phyloP scores from a whole-genome alignment of 2,329 filamentous ascomycete genomes.

The Drechslerella coelobrocha region DNA sequence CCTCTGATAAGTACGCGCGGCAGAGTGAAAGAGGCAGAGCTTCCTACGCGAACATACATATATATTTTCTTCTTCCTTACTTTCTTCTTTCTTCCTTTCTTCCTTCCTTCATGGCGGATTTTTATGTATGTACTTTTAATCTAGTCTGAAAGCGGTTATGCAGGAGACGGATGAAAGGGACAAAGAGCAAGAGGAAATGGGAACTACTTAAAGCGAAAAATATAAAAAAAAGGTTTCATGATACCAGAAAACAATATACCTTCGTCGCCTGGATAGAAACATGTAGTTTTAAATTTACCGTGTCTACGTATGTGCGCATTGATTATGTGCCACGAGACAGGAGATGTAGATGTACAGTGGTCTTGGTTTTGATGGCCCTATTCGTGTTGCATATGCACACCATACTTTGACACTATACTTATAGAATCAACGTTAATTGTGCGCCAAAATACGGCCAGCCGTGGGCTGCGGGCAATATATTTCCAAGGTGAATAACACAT shows the following conservation, averaged over 20 bases:
- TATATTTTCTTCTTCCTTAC: constrained; percentile 11
- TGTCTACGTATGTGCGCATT: too few relatives aligned
- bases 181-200: background rate
- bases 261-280: too few relatives aligned
- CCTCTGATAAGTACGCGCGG: constrained; percentile 3
- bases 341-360: too few relatives aligned
- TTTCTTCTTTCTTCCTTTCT: background rate
- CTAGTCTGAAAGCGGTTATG: background rate
- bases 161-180: background rate
- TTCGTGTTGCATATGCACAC: too few relatives aligned
- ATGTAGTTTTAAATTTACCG: too few relatives aligned
- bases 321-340: too few relatives aligned
- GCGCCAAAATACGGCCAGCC: too few relatives aligned
- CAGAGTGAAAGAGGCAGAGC: background rate
- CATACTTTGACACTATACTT: too few relatives aligned
- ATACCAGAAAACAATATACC: constrained; percentile 6
- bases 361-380: too few relatives aligned
- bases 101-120: constrained; percentile 16
- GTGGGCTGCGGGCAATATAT: too few relatives aligned
- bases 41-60: background rate
- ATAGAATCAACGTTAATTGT: too few relatives aligned
- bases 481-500: too few relatives aligned
- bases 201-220: constrained; percentile 8
- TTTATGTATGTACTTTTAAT: constrained; percentile 50
- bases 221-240: background rate